Percentiles rank a stretch among this genome's conserved stretches.
Evolutionary conservation across 495 filamentous ascomycete species (phyloP).

Genomic region (Glonium stellatum): DNA sequence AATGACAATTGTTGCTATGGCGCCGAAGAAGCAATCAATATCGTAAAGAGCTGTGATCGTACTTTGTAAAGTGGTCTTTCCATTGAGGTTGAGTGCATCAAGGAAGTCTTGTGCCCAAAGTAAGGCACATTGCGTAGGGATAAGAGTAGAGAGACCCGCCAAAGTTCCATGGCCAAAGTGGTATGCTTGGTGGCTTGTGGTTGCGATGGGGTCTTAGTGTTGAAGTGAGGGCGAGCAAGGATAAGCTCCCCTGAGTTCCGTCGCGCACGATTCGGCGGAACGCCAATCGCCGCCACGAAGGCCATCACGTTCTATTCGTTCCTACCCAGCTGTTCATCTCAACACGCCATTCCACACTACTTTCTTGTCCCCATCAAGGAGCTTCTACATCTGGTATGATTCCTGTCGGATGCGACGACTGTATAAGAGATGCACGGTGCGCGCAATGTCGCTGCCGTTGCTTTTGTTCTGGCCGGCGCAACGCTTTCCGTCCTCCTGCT

Average conservation of each 20-base stretch:
- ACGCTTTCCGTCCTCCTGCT: neutral
- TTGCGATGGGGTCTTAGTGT: neutral
- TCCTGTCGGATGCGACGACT: neutral
- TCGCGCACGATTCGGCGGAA: neutral
- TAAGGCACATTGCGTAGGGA: conserved; percentile 40
- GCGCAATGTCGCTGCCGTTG: neutral
- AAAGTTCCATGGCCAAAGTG: conserved; percentile 21
- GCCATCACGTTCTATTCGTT: neutral
- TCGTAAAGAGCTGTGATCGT: conserved; percentile 62
- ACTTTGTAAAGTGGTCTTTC: conserved; percentile 44
- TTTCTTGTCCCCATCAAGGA: neutral
- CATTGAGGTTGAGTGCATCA: conserved; percentile 43
- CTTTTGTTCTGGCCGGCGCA: neutral
- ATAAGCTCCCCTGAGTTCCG: neutral
- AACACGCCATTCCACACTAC: neutral
- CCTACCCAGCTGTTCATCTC: neutral
- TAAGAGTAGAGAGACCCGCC: neutral
- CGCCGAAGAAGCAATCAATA: conserved; percentile 58
- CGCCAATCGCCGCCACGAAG: neutral
- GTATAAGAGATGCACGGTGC: conserved; percentile 2
- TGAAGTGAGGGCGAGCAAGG: neutral
- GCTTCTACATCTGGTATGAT: neutral
- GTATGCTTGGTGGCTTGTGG: too few species aligned
- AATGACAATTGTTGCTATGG: conserved; percentile 51
- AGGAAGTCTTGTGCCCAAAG: conserved; percentile 54